Evolutionary conservation across 768 basidiomycete species (phyloP), one percentile per base, ranked within the genome.

Genomic region (Suillus americanus): DNA sequence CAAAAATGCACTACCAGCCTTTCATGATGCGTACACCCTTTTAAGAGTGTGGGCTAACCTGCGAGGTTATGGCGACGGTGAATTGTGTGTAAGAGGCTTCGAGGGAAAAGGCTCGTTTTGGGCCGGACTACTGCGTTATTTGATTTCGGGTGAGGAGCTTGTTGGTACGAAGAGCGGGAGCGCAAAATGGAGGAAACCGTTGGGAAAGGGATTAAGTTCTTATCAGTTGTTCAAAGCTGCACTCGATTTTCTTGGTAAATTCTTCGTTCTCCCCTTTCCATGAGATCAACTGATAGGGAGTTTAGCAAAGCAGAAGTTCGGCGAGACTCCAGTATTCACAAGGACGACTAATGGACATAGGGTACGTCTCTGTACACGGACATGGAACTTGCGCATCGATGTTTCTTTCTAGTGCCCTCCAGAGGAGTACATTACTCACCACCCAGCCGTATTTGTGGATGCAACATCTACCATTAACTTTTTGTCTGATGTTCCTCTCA

Each of bases 31-130:
- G 0, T 74, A 94, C 10, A 82, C 90, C 0, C 81, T 98, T 1
- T 84, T 98, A 18, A 85, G 94, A 12, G 84, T 96, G 18, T 99
- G 97, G 97, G 93, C 92, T 1, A 87, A 89, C 59, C 91, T 95
- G 69, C 82, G 95, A 48, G 94, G 94, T 0, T 95, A 89, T 68
- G 83, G 86, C 3, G 81, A 83, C 66, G 86, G 89, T 13, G 74
- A 77, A 48, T 71, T 85, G 66, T 89, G 86, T 69, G 79, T 92
- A 4, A 79, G 83, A 18, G 92, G 92, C 18, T 95, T 89, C 71
- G 90, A 87, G 70, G 83, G 82, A 8, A 79, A 82, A 28, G 91
- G 91, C 1, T 72, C 80, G 5, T 90, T 82, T 84, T 95, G 93
- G 93, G 77, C 78, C 53, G 83, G 83, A 0, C 67, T 94, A 1